These are phyloP conservation scores for Mycena vulgaris DNA, from an alignment of 768 basidiomycete species.

Conservation along the genomic window DNA sequence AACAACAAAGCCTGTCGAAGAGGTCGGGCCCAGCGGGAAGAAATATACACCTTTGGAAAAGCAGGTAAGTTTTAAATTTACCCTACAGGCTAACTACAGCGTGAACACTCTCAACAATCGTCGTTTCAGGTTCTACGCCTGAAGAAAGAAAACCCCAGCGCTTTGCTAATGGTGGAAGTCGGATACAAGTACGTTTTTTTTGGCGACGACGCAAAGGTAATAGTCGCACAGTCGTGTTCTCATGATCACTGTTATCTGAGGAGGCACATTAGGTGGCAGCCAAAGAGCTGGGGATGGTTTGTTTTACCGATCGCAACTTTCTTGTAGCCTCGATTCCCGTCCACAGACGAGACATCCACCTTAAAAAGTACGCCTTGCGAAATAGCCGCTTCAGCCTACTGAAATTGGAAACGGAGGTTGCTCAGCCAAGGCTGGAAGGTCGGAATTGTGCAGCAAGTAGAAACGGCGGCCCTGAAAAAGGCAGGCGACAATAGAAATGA, in stretches of 20 bases:
- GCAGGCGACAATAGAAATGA: slow-evolving; percentile 80
- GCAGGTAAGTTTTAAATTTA: slow-evolving; percentile 66
- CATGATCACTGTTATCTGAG: background rate
- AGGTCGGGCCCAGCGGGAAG: slow-evolving; percentile 78
- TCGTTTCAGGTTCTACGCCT: slow-evolving; percentile 64
- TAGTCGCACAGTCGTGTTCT: slow-evolving; percentile 2
- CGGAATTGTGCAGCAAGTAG: slow-evolving; percentile 86
- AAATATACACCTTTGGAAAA: slow-evolving; percentile 84
- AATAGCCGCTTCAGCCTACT: background rate
- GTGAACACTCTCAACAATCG: background rate
- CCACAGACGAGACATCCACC: slow-evolving; percentile 76
- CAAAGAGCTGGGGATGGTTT: slow-evolving; percentile 84
- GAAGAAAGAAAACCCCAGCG: slow-evolving; percentile 75
- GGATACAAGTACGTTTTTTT: slow-evolving; percentile 91
- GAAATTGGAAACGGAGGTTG: slow-evolving; percentile 60
- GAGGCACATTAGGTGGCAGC: slow-evolving; percentile 69
- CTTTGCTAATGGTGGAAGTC: slow-evolving; percentile 83
- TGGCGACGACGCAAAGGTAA: slow-evolving; percentile 87
- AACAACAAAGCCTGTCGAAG: slow-evolving; percentile 54
- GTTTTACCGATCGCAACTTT: slow-evolving; percentile 81
- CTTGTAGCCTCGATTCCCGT: slow-evolving; percentile 82
- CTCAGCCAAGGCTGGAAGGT: slow-evolving; percentile 87
- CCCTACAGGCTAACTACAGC: background rate
- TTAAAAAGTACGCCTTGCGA: slow-evolving; percentile 74
- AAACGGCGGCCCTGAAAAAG: slow-evolving; percentile 93